Base-by-base conservation (phyloP, 1,139 yeast species). In the Scheffersomyces titani region DNA sequence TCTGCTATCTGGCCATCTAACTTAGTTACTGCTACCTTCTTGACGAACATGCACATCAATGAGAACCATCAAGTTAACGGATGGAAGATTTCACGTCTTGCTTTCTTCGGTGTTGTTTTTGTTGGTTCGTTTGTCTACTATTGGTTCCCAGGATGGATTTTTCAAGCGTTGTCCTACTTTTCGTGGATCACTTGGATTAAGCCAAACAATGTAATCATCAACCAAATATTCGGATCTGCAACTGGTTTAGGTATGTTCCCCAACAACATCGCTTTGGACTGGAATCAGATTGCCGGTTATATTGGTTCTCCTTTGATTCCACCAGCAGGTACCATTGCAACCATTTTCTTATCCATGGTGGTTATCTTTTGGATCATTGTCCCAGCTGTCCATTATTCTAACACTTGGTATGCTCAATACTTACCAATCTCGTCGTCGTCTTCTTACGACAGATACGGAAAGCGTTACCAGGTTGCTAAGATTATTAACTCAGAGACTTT, bases 1-100 rank as follows among this genome's bases (percentile, higher is more conserved):
- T 75, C 84, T 7, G 85, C 87, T 72, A 80, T 87, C 53, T 88
- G 92, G 92, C 92, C 92, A 1, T 72, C 83, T 18, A 86, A 63
- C 74, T 84, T 70, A 72, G 81, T 78, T 54, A 72, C 80, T 19
- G 61, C 76, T 53, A 76, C 82, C 18, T 78, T 81, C 62, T 76
- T 86, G 65, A 85, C 89, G 56, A 85, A 85, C 64, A 78, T 86
- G 73, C 90, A 87, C 69, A 68, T 83, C 55, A 82, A 84, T 65
- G 86, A 83, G 62, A 85, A 87, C 68, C 87, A 84, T 64, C 71
- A 75, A 3, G 89, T 69, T 47, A 74, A 75, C 54, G 78, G 79
- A 19, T 76, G 80, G 80, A 73, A 66, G 56, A 74, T 76, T 52
- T 72, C 81, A 48, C 73, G 81, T 65, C 70, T 74, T 54, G 58